These are phyloP conservation scores for Globisporangium splendens DNA, from an alignment of 352 stramenopile genomes.

Conservation along the genomic window DNA sequence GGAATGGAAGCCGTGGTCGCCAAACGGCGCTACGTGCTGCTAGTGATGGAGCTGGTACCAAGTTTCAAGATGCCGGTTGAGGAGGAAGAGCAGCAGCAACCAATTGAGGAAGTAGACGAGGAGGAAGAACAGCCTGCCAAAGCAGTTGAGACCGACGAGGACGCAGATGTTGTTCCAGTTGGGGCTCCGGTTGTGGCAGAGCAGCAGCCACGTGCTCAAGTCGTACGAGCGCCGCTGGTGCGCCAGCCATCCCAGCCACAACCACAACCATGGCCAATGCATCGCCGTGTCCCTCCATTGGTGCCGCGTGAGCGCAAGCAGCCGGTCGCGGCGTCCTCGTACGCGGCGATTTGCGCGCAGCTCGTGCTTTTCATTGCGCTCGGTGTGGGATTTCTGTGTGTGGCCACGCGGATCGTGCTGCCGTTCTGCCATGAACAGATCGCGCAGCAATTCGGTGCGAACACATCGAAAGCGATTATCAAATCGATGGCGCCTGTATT, in stretches of 20 bases:
- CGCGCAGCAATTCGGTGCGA: conserved; percentile 22
- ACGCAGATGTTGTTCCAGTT: background rate
- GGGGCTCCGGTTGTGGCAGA: background rate
- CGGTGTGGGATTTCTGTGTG: conserved; percentile 5
- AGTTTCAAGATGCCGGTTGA: conserved; percentile 37
- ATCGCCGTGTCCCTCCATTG: background rate
- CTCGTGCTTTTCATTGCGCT: conserved; percentile 11
- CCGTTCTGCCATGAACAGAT: conserved; percentile 20
- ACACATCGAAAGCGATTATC: conserved; percentile 22
- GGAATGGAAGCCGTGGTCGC: conserved; percentile 33
- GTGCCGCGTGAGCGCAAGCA: conserved; percentile 4
- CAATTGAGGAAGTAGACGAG: background rate
- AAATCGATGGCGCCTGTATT: conserved; percentile 37
- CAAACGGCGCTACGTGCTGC: conserved; percentile 47
- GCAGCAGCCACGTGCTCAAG: background rate
- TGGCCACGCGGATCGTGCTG: conserved; percentile 14
- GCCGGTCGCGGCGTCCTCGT: conserved; percentile 6
- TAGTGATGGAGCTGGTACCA: conserved; percentile 46
- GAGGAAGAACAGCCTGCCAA: background rate
- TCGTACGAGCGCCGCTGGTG: background rate
- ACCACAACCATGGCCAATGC: background rate
- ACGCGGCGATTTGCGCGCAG: conserved; percentile 16
- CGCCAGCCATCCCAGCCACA: background rate
- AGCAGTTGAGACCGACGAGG: background rate
- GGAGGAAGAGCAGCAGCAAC: background rate